Base-by-base conservation (phyloP, 116 monocot species). In the Cymodocea nodosa region DNA sequence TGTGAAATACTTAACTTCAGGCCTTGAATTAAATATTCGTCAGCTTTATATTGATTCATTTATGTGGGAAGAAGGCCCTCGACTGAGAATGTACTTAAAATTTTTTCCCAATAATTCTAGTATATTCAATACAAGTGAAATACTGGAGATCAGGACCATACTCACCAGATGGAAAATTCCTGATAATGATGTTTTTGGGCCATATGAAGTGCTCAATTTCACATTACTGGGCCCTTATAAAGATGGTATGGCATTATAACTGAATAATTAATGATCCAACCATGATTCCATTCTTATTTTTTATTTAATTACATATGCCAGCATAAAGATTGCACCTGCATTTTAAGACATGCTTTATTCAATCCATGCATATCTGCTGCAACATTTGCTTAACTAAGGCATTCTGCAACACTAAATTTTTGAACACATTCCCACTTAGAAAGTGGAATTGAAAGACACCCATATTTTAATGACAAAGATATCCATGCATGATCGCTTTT, bases 171-270 rank as follows among this genome's bases (percentile, higher is more conserved):
- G 90, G 90, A 65, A 79, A 54, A 81, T 94, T 65, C 75, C 77
- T 59, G 79, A 84, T 62, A 77, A 66, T 51, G 85, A 81, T 75
- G 69, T 81, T 68, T 94, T 85, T 71, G 94, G 94, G 56, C 94
- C 94, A 62, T 94, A 87, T 70, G 94, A 94, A 51, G 77, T 94
- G 25, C 74, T 94, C 35, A 81, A 84, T 70, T 87, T 90, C 66
- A 85, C 90, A 36, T 56, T 67, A 2, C 52, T 70, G 50, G 84
- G 79, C 48, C 71, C 68, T 52, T 89, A 90, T 68, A 70, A 50
- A 44, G 67, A 74, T 70, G 82, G 94, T 94, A 82, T 70, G 84
- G 35, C 51, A 30, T 50, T 50, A 50, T 50, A 65, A 18, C 54
- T 54, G 54, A 54, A 19, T 25, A 7, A 23, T 30, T 24, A 30